phyloP scores from a whole-genome alignment of 1,139 yeast species.

The Taphrina pruni region DNA sequence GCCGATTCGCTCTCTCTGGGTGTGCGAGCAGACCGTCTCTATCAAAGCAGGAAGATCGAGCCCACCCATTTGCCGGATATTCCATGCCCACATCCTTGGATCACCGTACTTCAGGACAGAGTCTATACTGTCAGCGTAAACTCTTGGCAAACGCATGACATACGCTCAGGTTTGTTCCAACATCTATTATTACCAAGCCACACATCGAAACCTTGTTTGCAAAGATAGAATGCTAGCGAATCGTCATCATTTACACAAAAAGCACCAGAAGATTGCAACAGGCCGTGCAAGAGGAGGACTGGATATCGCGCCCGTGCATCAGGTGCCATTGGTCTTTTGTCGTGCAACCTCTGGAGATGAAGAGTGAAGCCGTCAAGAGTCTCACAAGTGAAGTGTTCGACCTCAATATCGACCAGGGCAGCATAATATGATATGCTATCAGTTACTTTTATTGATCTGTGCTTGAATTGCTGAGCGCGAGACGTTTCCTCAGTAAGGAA shows the following conservation, averaged over 20 bases:
- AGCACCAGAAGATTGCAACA: slow-evolving; percentile 84
- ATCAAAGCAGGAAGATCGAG: slow-evolving; percentile 78
- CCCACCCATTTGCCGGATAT: slow-evolving; percentile 75
- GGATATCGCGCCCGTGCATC: slow-evolving; percentile 56
- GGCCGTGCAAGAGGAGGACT: slow-evolving; percentile 78
- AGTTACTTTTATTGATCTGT: slow-evolving; percentile 52
- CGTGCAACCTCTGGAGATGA: slow-evolving; percentile 51
- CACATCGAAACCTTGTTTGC: slow-evolving; percentile 75
- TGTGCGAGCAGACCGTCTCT: slow-evolving; percentile 60
- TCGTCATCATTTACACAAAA: slow-evolving; percentile 77
- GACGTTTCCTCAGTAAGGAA: slow-evolving; percentile 41
- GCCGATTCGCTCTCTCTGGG: slow-evolving; percentile 57
- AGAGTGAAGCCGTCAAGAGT: slow-evolving; percentile 78
- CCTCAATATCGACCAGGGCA: slow-evolving; percentile 62
- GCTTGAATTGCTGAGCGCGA: slow-evolving; percentile 42
- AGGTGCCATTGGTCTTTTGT: slow-evolving; percentile 21
- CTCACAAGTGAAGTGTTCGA: slow-evolving; percentile 64
- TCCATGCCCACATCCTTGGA: slow-evolving; percentile 73
- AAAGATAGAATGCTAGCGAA: slow-evolving; percentile 71
- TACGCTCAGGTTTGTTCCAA: slow-evolving; percentile 75
- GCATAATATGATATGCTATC: slow-evolving; percentile 71
- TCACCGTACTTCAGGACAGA: slow-evolving; percentile 55
- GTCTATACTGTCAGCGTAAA: background rate
- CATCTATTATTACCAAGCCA: slow-evolving; percentile 95
- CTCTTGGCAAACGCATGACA: slow-evolving; percentile 35